Base-by-base conservation (phyloP, 2,329 filamentous ascomycete species). In the Arthroderma sp. region DNA sequence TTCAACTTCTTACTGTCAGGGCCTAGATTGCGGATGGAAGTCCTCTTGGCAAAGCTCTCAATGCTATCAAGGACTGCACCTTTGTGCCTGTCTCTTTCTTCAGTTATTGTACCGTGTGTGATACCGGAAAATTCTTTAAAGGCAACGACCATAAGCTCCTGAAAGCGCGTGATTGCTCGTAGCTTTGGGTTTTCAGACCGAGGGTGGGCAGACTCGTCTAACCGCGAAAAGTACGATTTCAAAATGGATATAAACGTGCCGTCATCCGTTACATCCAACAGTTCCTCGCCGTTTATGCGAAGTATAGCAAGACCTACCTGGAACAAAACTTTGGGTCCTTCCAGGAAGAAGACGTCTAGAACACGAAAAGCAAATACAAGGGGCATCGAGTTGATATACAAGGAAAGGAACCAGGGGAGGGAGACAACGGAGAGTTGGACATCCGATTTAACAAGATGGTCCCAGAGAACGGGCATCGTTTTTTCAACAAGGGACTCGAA, bases 301-400 rank as follows among this genome's bases (percentile, higher is more conserved):
- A 98, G 70, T 55, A 98, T 98, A n/a, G 91, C 91, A 49, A 98
- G 70, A 11, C 91, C 91, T 47, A 98, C 84, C 62, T 98, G 91
- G 65, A 98, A 98, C 6, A 98, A 71, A 1, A 96, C 91, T 65
- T 96, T 96, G 10, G 91, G 89, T 0, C 91, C 91, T 64, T 98
- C 91, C 36, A 98, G 78, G 65, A 98, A 98, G 70, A 98, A 98
- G 41, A 98, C 89, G 57, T 98, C 91, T 50, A 98, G 67, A 40
- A 98, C 91, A 45, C 91, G 78, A 63, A 96, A 98, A 38, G 91
- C 91, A 64, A 96, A 98, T 1, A 96, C 87, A 10, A 98, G 72
- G 4, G 91, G 91, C 91, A 98, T 98, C 1, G 89, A 96, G 73
- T 98, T 98, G 71, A 98, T 93, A 66, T 96, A 98, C 11, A 98